Percentiles rank a stretch among this genome's conserved stretches.
phyloP scores from a whole-genome alignment of 2,329 filamentous ascomycete species.

The Colletotrichum acutatum region DNA sequence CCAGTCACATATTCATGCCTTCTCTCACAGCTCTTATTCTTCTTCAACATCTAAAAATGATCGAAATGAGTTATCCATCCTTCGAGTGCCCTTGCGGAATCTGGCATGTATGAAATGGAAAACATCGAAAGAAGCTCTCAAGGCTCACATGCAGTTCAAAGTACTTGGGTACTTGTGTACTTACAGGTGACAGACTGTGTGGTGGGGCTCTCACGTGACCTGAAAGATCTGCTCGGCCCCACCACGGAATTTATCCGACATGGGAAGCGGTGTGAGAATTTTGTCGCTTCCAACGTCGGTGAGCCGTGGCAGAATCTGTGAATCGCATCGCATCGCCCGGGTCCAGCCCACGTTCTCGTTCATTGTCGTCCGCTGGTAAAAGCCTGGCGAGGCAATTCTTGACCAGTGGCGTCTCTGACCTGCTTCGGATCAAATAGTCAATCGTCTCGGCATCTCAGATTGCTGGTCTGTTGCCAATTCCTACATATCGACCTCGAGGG shows the following conservation, averaged over 20 bases:
- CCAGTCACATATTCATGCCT: too few species aligned
- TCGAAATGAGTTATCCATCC: too few species aligned
- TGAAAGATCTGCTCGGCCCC: background rate
- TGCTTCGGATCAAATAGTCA: background rate
- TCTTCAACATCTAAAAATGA: too few species aligned
- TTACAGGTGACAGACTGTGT: background rate
- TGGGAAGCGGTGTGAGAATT: slow-evolving; percentile 52
- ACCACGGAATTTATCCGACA: slow-evolving; percentile 26
- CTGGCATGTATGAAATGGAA: too few species aligned
- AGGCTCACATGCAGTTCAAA: background rate
- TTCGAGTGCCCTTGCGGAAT: too few species aligned
- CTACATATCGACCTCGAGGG: slow-evolving; percentile 9
- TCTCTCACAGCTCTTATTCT: too few species aligned
- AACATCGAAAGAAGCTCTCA: too few species aligned
- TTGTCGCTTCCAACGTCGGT: slow-evolving; percentile 45
- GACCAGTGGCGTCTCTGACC: slow-evolving; percentile 2
- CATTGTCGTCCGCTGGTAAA: slow-evolving; percentile 18
- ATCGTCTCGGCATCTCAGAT: background rate
- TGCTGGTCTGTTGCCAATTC: slow-evolving; percentile 27
- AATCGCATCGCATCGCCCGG: slow-evolving; percentile 31
- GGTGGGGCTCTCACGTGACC: slow-evolving; percentile 9
- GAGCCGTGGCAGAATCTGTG: slow-evolving; percentile 51
- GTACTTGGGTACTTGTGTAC: background rate
- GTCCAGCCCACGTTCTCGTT: slow-evolving; percentile 21
- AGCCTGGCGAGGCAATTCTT: slow-evolving; percentile 31